phyloP scores from a whole-genome alignment of 495 filamentous ascomycete species.

The Lepidopterella palustris region DNA sequence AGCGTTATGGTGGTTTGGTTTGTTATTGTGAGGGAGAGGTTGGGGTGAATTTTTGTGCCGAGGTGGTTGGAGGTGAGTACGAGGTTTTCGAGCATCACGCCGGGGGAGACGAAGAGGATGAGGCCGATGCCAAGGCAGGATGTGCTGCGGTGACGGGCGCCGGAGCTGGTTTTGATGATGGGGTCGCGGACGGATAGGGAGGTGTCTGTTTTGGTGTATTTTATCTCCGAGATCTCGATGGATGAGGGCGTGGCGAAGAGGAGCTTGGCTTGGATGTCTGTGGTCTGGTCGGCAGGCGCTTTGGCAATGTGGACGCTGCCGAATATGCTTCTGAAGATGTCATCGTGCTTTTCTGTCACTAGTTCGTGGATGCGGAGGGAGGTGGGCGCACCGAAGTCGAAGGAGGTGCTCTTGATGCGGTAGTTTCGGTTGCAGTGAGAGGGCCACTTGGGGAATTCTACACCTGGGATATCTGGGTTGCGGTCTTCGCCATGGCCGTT shows the following conservation, averaged over 20 bases:
- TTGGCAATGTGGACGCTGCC: background rate
- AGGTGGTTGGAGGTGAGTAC: slow-evolving; percentile 12
- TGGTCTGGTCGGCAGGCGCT: background rate
- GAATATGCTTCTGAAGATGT: background rate
- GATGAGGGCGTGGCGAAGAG: slow-evolving; percentile 12
- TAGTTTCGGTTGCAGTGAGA: background rate
- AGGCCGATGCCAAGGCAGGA: slow-evolving; percentile 20
- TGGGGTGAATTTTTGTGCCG: slow-evolving; percentile 17
- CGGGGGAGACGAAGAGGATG: slow-evolving; percentile 14
- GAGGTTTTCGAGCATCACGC: slow-evolving; percentile 19
- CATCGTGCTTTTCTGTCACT: background rate
- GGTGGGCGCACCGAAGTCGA: background rate
- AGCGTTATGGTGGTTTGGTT: slow-evolving; percentile 22
- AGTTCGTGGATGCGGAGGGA: background rate
- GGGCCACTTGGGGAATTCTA: background rate
- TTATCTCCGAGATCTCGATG: background rate
- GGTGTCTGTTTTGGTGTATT: background rate
- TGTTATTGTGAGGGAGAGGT: slow-evolving; percentile 13
- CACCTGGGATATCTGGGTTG: background rate
- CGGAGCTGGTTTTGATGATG: background rate
- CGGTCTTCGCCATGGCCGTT: background rate
- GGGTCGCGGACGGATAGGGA: background rate
- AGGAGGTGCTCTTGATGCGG: background rate
- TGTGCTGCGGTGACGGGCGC: background rate
- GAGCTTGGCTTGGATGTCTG: background rate